Conservation (phyloP, 192 early-diverging fungal genomes). For the Geranomyces michiganensis region DNA sequence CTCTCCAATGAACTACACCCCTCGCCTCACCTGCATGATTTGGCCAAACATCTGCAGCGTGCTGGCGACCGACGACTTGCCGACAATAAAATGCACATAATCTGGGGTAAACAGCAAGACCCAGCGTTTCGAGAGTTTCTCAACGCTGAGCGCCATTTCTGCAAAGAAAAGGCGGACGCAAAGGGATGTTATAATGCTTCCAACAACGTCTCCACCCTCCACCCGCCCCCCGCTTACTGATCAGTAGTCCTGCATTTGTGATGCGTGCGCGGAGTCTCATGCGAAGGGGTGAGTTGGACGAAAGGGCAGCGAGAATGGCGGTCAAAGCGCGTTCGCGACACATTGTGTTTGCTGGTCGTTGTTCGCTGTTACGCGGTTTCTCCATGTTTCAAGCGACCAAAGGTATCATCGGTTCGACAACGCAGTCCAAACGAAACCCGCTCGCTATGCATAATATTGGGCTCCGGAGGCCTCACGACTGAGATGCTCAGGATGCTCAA, state of each 20-base stretch:
- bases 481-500: slow-evolving; percentile 83
- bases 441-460: slow-evolving; percentile 4
- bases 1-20: not conserved
- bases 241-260: slow-evolving; percentile 35
- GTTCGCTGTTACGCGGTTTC: too few relatives aligned
- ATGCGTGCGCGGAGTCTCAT: slow-evolving; percentile 35
- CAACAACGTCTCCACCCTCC: not conserved
- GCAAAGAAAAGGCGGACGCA: not conserved
- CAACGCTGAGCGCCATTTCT: slow-evolving; percentile 66
- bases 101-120: slow-evolving; percentile 67
- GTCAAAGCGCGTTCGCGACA: too few relatives aligned
- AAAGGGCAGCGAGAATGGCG: too few relatives aligned
- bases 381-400: too few relatives aligned
- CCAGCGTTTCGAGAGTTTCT: slow-evolving; percentile 71
- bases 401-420: too few relatives aligned
- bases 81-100: slow-evolving; percentile 68
- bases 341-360: too few relatives aligned
- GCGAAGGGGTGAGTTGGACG: too few relatives aligned
- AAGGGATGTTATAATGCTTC: not conserved
- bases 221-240: slow-evolving; percentile 32
- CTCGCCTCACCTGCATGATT: slow-evolving; percentile 41
- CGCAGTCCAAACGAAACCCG: not conserved
- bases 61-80: slow-evolving; percentile 50
- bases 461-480: slow-evolving; percentile 82
- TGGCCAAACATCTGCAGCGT: slow-evolving; percentile 69